These are phyloP conservation scores for Trichopus zeylanicus DNA, from an alignment of 116 monocot species.

Conservation along the genomic window DNA sequence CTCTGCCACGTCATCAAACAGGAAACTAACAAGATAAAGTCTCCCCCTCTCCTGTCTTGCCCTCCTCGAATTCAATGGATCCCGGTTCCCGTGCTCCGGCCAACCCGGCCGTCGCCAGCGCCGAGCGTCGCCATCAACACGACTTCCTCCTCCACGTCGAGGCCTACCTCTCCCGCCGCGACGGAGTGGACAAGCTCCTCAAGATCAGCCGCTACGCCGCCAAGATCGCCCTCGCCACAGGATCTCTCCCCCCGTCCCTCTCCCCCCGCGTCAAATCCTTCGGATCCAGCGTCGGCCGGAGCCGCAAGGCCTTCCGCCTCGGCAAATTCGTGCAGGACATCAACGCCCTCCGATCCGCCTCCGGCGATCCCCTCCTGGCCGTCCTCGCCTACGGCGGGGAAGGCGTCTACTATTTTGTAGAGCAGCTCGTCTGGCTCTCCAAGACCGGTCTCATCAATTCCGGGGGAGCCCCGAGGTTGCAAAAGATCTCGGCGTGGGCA, in stretches of 20 bases:
- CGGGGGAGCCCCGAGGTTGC: constrained; percentile 7
- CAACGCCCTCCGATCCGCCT: constrained; percentile 45
- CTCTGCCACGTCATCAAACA: too few relatives aligned
- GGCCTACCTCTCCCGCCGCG: constrained; percentile 55
- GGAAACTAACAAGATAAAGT: too few relatives aligned
- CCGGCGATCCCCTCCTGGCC: constrained; percentile 11
- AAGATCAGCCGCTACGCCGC: constrained; percentile 61
- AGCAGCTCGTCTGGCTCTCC: constrained; percentile 59
- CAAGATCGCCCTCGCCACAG: constrained; percentile 44
- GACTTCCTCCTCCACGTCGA: constrained; percentile 78
- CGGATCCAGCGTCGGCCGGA: constrained; percentile 59
- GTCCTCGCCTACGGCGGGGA: constrained; percentile 52
- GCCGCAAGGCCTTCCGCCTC: constrained; percentile 75
- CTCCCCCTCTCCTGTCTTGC: too few relatives aligned
- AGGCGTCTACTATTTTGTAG: constrained; percentile 55
- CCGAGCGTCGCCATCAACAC: not conserved
- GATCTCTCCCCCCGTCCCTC: constrained; percentile 7
- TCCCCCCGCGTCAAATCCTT: constrained; percentile 39
- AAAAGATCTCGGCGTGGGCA: constrained; percentile 43
- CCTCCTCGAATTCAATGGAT: not conserved
- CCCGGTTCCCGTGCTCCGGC: too few relatives aligned
- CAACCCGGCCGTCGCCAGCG: not conserved
- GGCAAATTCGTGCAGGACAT: constrained; percentile 65
- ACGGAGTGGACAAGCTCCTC: constrained; percentile 77
- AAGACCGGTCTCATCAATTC: constrained; percentile 24